Percentiles rank a stretch among this genome's conserved stretches.
These are phyloP conservation scores for Magnolia kwangsiensis DNA, from an alignment of 164 flowering plant species.

Conservation along the genomic window DNA sequence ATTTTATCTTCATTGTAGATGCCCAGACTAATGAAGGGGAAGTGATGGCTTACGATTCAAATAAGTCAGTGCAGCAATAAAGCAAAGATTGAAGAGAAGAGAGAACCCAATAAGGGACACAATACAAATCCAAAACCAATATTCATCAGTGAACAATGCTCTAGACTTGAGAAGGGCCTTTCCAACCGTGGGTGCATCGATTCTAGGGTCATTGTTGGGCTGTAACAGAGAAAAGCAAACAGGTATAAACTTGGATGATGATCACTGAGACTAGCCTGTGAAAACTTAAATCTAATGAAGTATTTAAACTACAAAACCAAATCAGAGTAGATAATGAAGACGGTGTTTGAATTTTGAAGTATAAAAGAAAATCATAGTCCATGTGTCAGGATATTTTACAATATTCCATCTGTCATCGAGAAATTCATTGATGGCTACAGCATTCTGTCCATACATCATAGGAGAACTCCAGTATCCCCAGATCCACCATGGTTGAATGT, in stretches of 20 bases:
- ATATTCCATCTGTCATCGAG: constrained; percentile 55
- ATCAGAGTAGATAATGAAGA: not conserved
- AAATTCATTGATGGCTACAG: constrained; percentile 51
- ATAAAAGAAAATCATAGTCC: not conserved
- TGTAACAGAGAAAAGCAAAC: constrained; percentile 14
- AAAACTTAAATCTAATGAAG: not conserved
- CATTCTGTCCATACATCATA: constrained; percentile 53
- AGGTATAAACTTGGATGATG: not conserved
- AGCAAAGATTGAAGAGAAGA: constrained; percentile 48
- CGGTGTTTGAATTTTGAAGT: not conserved
- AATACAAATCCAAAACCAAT: constrained; percentile 62
- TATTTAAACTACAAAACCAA: not conserved
- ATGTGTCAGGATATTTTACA: constrained; percentile 24
- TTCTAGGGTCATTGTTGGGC: constrained; percentile 35
- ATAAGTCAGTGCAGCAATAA: constrained; percentile 46
- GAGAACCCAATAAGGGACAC: constrained; percentile 48
- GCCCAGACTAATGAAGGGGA: not conserved
- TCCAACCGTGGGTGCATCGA: constrained; percentile 46
- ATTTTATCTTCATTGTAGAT: not conserved
- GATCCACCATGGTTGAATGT: constrained; percentile 44
- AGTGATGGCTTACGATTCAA: constrained; percentile 38
- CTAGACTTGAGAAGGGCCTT: constrained; percentile 41
- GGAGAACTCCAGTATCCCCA: constrained; percentile 27
- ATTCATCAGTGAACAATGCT: constrained; percentile 38
- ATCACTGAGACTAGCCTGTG: not conserved